Evolutionary conservation across 768 basidiomycete species (phyloP).

Genomic region (Infundibulicybe gibba): DNA sequence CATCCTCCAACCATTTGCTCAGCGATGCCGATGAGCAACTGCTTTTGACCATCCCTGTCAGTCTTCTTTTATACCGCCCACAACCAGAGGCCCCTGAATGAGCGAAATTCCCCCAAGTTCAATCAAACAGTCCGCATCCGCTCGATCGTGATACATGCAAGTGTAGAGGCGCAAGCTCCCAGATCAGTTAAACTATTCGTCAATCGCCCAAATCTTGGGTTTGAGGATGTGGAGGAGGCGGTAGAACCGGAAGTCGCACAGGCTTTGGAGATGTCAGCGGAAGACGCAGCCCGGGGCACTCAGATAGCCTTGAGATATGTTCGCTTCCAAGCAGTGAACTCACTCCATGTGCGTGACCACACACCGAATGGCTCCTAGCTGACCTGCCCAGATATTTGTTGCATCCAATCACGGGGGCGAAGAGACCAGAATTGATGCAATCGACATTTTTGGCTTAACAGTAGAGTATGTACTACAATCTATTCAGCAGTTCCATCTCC

Average conservation of each 20-base stretch:
- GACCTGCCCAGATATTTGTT: constrained; percentile 57
- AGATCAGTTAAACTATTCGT: constrained; percentile 58
- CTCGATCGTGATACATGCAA: constrained; percentile 48
- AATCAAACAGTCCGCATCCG: constrained; percentile 66
- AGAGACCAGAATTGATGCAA: constrained; percentile 60
- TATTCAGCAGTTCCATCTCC: neutral
- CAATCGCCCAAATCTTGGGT: constrained; percentile 58
- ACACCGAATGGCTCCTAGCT: neutral
- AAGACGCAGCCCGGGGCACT: constrained; percentile 43
- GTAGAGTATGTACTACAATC: constrained; percentile 41
- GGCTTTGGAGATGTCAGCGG: constrained; percentile 46
- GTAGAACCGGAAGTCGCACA: constrained; percentile 51
- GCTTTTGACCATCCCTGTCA: constrained; percentile 61
- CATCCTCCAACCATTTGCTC: constrained; percentile 41
- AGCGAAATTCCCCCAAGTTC: constrained; percentile 39
- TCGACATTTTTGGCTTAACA: constrained; percentile 62
- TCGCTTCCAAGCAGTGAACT: constrained; percentile 66
- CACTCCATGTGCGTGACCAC: constrained; percentile 50
- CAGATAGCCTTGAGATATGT: constrained; percentile 57
- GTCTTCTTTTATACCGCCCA: constrained; percentile 13
- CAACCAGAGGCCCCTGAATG: too few relatives aligned
- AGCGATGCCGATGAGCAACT: constrained; percentile 77
- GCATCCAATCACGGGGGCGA: constrained; percentile 59
- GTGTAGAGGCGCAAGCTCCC: constrained; percentile 43
- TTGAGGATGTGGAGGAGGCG: constrained; percentile 60